Evolutionary conservation across 495 filamentous ascomycete species (phyloP).

Genomic region (Hypoxylon fragiforme): DNA sequence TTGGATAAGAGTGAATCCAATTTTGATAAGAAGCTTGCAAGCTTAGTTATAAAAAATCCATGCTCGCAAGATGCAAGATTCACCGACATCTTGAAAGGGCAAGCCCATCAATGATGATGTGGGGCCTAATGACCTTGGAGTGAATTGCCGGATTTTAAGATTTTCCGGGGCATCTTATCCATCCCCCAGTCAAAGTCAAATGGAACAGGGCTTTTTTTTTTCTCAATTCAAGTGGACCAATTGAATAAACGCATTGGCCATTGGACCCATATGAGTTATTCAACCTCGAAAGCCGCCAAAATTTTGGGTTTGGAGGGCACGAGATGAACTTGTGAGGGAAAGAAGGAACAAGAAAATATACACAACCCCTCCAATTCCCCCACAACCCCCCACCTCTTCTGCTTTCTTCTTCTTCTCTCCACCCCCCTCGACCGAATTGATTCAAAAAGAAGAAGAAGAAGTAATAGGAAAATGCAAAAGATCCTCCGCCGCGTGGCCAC

Average conservation of each 20-base stretch:
- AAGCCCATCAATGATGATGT: too few species aligned
- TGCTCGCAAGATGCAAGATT: too few species aligned
- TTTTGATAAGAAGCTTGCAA: conserved; percentile 16
- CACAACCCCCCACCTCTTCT: too few species aligned
- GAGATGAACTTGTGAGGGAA: neutral
- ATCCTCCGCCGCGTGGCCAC: conserved; percentile 68
- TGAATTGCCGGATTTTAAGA: too few species aligned
- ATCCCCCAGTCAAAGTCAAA: neutral
- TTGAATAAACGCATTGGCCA: conserved; percentile 1
- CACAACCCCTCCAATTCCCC: too few species aligned
- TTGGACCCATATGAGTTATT: neutral
- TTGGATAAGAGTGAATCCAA: conserved; percentile 4
- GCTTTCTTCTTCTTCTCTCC: neutral
- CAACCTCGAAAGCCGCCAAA: too few species aligned
- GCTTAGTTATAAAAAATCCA: too few species aligned
- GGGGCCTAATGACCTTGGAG: too few species aligned
- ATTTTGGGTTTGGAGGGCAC: neutral
- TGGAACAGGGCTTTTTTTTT: too few species aligned
- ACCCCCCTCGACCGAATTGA: neutral
- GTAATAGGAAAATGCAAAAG: conserved; percentile 76
- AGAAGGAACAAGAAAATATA: too few species aligned
- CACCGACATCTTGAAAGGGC: neutral
- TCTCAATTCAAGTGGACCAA: conserved; percentile 12
- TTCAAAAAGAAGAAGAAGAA: neutral
- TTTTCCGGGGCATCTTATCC: too few species aligned